Evolutionary conservation across 495 filamentous ascomycete genomes (phyloP), one percentile per base, ranked within the genome.

Genomic region (Sporormia fimetaria): DNA sequence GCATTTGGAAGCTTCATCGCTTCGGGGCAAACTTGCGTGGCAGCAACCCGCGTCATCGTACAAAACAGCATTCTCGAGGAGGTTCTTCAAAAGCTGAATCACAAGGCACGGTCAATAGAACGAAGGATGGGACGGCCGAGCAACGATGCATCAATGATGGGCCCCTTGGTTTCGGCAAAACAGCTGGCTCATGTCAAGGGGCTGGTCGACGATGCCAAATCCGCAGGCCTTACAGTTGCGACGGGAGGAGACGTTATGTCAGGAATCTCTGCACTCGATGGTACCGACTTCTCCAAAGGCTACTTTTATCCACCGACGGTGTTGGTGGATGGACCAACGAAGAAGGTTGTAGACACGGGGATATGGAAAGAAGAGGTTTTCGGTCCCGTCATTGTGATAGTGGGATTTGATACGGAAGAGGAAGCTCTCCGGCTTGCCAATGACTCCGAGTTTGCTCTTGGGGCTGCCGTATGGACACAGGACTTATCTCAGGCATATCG

Each of bases 11-110:
- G 77, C 43, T 82, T 78, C 69, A 68, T 77, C 15, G 71, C 75
- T 50, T 71, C 70, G 0, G 78, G 80, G 1, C 80, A 85, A 55
- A 80, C 80, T 0, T 85, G 80, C 49, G 75, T 83, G 22, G 78
- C 77, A 0, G 78, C 80, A 2, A 85, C 83, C 51, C 59, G 79
- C 0, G 70, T 85, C 37, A 83, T 80, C 51, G 73, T 85, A 0
- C 78, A 85, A 54, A 43, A 49, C 12, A 45, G 51, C 27, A 59
- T 65, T 31, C 55, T 63, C 39, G 44, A 57, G 36, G 46, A 55
- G 3, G 70, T 72, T 39, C 49, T 59, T 6, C 44, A 31, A 48
- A 62, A 40, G 53, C 52, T 26, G 35, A 49, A 22, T 31, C 37
- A 14, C 33, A 63, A 38, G 50, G 57, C 37, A 42, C 38, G 30